Conservation (phyloP, 1,139 yeast species). For the Diutina scorzettiae region DNA sequence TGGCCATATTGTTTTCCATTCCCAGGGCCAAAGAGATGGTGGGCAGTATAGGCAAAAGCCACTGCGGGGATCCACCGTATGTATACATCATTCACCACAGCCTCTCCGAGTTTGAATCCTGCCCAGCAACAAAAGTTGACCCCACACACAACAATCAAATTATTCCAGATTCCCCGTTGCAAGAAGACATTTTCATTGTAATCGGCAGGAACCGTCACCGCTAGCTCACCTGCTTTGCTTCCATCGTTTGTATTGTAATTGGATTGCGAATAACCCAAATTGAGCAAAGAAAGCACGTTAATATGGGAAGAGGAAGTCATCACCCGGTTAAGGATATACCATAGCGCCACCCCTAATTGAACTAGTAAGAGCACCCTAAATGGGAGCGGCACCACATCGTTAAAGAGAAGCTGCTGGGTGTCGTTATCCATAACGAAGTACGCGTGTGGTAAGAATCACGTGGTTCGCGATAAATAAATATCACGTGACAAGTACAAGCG, state of each 20-base stretch:
- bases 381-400: slow-evolving; percentile 3
- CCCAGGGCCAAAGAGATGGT: not conserved
- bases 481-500: no score
- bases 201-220: not conserved
- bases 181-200: not conserved
- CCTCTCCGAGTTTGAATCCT: not conserved
- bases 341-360: not conserved
- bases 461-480: no score
- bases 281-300: not conserved
- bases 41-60: not conserved
- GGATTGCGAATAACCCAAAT: not conserved
- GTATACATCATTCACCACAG: not conserved
- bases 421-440: slow-evolving; percentile 1
- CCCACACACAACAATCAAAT: not conserved
- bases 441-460: no score
- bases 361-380: slow-evolving; percentile 1
- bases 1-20: slow-evolving; percentile 20
- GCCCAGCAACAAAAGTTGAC: not conserved
- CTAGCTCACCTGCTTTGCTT: not conserved
- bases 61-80: slow-evolving; percentile 1
- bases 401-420: slow-evolving; percentile 1
- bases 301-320: not conserved
- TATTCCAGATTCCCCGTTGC: not conserved
- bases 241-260: not conserved
- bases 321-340: not conserved